Evolutionary conservation across 208 protist genomes (phyloP).

Genomic region (Trypanosoma avium): DNA sequence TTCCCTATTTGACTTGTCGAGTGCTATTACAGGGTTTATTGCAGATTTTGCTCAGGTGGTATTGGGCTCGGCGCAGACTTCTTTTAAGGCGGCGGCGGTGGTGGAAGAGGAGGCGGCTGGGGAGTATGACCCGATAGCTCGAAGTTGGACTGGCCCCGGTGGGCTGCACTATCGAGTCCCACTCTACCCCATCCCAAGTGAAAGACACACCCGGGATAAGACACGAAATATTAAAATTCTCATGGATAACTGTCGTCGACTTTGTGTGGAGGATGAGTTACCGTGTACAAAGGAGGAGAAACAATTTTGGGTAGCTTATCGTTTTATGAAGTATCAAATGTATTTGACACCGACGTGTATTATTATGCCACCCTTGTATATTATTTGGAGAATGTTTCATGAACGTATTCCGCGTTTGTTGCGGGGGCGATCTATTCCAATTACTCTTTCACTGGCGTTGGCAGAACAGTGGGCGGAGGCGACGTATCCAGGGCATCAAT

Average conservation of each 20-base stretch:
- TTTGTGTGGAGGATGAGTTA: constrained; percentile 83
- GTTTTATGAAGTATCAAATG: constrained; percentile 90
- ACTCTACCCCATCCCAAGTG: constrained; percentile 79
- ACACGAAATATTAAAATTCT: constrained; percentile 86
- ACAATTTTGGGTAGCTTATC: constrained; percentile 86
- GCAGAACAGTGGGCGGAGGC: constrained; percentile 85
- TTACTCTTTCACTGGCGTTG: constrained; percentile 60
- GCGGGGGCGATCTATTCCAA: constrained; percentile 67
- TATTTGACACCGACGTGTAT: constrained; percentile 73
- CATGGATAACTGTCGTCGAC: constrained; percentile 87
- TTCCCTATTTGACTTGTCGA: constrained; percentile 78
- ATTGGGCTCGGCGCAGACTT: constrained; percentile 63
- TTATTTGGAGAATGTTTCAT: constrained; percentile 82
- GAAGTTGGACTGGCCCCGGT: constrained; percentile 72
- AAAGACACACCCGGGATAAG: constrained; percentile 79
- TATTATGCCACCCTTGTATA: constrained; percentile 82
- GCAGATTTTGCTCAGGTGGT: constrained; percentile 78
- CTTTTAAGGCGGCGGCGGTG: constrained; percentile 59
- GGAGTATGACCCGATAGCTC: constrained; percentile 64
- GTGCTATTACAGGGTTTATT: constrained; percentile 60
- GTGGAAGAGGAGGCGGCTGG: constrained; percentile 62
- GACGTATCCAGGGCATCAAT: constrained; percentile 80
- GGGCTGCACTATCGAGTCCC: constrained; percentile 84
- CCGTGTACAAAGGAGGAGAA: constrained; percentile 82
- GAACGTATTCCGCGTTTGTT: constrained; percentile 57